Evolutionary conservation across 306 rosid genomes (phyloP).

Genomic region (Sicyos baderoa): DNA sequence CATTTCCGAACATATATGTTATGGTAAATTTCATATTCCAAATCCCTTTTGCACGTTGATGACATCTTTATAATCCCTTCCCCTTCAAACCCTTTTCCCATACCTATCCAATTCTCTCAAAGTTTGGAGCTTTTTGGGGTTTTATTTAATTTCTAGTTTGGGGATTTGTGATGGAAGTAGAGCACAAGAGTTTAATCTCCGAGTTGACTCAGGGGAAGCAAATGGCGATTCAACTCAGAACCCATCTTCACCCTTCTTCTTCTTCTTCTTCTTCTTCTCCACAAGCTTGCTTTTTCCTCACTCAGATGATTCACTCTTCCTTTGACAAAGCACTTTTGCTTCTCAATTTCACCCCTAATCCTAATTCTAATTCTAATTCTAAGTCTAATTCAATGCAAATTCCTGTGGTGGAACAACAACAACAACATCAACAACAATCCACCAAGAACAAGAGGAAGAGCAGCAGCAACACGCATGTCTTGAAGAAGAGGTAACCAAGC

Average conservation of each 20-base stretch:
- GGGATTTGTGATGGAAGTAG: background rate
- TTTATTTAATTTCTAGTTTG: too few relatives aligned
- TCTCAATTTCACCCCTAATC: constrained; percentile 24
- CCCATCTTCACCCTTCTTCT: constrained; percentile 27
- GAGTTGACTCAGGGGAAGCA: constrained; percentile 45
- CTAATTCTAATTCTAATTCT: too few relatives aligned
- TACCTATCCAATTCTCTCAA: too few relatives aligned
- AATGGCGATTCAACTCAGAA: constrained; percentile 37
- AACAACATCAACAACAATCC: constrained; percentile 12
- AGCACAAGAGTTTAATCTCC: constrained; percentile 30
- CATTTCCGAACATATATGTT: too few relatives aligned
- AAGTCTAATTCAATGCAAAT: constrained; percentile 21
- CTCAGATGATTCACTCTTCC: constrained; percentile 37
- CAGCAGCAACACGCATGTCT: constrained; percentile 18
- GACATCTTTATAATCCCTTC: too few relatives aligned
- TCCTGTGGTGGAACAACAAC: constrained; percentile 26
- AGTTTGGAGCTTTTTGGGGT: too few relatives aligned
- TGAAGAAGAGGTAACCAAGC: constrained; percentile 60
- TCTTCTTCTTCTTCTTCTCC: constrained; percentile 25
- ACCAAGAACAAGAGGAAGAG: constrained; percentile 18
- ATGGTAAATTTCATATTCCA: too few relatives aligned
- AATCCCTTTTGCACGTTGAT: too few relatives aligned
- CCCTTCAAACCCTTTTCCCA: too few relatives aligned
- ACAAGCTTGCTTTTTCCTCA: constrained; percentile 22
- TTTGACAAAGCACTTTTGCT: constrained; percentile 37